Evolutionary conservation across 1,284 basidiomycete species (phyloP).

Genomic region (Rhodotorula mucilaginosa): DNA sequence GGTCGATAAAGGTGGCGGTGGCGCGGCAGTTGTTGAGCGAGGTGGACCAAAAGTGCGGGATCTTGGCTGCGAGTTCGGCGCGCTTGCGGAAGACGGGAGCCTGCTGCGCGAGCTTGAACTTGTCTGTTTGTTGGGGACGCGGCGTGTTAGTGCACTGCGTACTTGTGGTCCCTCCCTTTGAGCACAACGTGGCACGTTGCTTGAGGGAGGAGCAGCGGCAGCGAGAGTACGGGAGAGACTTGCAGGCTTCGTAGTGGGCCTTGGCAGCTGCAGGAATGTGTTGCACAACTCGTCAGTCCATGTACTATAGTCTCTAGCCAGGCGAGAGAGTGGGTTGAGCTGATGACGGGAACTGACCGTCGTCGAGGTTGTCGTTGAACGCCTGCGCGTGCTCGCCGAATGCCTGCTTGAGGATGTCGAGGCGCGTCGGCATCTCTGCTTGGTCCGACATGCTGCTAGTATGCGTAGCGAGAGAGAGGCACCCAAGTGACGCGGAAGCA

Average conservation of each 20-base stretch:
- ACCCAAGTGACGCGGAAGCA: neutral
- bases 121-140: slow-evolving; percentile 18
- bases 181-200: neutral
- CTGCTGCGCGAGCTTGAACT: slow-evolving; percentile 33
- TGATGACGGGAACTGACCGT: neutral
- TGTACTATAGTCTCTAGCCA: too few relatives aligned
- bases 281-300: neutral
- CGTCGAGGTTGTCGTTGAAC: slow-evolving; percentile 31
- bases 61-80: slow-evolving; percentile 30
- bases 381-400: slow-evolving; percentile 22
- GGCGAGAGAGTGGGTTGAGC: neutral
- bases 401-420: slow-evolving; percentile 22
- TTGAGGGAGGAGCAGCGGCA: neutral
- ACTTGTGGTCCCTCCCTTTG: neutral
- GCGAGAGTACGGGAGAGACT: neutral
- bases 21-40: slow-evolving; percentile 28
- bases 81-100: slow-evolving; percentile 30
- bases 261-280: slow-evolving; percentile 9
- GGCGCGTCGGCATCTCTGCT: neutral
- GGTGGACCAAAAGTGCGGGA: slow-evolving; percentile 40
- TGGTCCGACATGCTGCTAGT: slow-evolving; percentile 5
- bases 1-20: slow-evolving; percentile 31
- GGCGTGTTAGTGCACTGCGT: neutral
- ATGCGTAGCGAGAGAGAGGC: neutral
- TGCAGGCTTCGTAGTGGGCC: slow-evolving; percentile 35